Base-by-base conservation (phyloP, 208 protist species). In the Zelonia costaricensis region DNA sequence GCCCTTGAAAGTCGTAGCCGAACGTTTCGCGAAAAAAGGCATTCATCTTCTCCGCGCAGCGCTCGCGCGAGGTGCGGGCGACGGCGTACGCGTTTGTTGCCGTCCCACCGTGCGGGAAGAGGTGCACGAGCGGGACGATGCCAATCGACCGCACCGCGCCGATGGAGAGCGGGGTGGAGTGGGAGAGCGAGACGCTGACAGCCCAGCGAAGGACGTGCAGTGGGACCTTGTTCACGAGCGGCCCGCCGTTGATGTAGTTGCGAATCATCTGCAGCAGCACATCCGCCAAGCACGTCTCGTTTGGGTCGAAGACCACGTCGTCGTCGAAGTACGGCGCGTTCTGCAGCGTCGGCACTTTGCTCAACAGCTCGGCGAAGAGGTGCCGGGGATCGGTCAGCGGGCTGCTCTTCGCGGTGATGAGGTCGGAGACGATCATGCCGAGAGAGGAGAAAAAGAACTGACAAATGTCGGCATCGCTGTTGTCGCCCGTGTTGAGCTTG, bases 221-320 rank as follows among this genome's bases (percentile, higher is more conserved):
- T 10, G 84, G 62, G 45, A 96, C 64, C 71, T 93, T 93, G 65
- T 89, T 90, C 31, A 94, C 87, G 52, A 94, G 76, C n/a, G 91
- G 91, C 0, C 91, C 91, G 4, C 84, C 86, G 46, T 91, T 88
- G 30, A 96, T 77, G 72, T 96, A 96, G 73, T 96, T 96, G 42
- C 87, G 91, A 53, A 96, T 94, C 91, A 96, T 96, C 62, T 96
- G 91, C 15, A 96, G 68, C 4, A 96, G 64, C 42, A 96, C 78
- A 64, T 96, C 91, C 0, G 91, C 91, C 18, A 96, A 60, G 28
- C 83, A 82, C 4, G 85, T 80, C 23, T 88, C 71, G 18, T 76
- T 76, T 0, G 78, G 20, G 61, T 91, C 79, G 43, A 89, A 85
- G 28, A 91, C 73, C 1, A 91, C 87, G 40, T 84, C 69, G 25